Base-by-base conservation (phyloP, 2,329 filamentous ascomycete genomes). In the Talaromyces sp. region DNA sequence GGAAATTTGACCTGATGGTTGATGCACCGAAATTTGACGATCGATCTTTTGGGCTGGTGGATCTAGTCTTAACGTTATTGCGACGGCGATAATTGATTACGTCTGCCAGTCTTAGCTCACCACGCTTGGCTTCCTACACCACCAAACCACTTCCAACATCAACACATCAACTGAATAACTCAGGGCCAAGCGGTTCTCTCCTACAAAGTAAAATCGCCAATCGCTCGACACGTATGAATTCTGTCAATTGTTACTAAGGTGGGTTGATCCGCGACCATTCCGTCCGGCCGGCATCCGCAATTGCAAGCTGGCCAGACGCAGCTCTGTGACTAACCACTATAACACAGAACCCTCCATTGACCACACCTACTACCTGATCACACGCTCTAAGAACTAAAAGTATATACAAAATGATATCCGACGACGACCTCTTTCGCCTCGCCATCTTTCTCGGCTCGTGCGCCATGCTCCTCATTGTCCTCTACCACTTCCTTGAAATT, bases 401-500 rank as follows among this genome's bases (percentile, higher is more conserved):
- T n/a, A 42, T 40, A 16, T 11, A 54, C 35, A 54, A n/a, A 25
- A 99, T 99, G 95, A 98, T 99, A 75, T 89, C 93, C 75, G 95
- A 99, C 86, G 82, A 84, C 76, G 88, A 95, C 68, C 88, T 99
- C 71, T 97, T 98, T 84, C 85, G 85, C 66, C 86, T 99, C 33
- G 93, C 95, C 76, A 88, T 98, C 76, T 93, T 97, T 76, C 90
- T 99, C 64, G 95, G 95, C 80, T 90, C 88, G 61, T 85, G 88
- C 44, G 87, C 93, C 66, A 93, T 98, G 91, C 82, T 97, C 50
- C 84, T 99, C 66, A 97, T 98, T 68, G 87, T 99, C 33, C 79
- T 96, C 31, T 98, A 99, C 79, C 92, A 98, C 78, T 98, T 96
- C 80, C 87, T 99, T 71, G 93, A 98, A 76, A 86, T 96, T 81